Base-by-base conservation (phyloP, 192 early-diverging fungal genomes). In the Backusella australiensis region DNA sequence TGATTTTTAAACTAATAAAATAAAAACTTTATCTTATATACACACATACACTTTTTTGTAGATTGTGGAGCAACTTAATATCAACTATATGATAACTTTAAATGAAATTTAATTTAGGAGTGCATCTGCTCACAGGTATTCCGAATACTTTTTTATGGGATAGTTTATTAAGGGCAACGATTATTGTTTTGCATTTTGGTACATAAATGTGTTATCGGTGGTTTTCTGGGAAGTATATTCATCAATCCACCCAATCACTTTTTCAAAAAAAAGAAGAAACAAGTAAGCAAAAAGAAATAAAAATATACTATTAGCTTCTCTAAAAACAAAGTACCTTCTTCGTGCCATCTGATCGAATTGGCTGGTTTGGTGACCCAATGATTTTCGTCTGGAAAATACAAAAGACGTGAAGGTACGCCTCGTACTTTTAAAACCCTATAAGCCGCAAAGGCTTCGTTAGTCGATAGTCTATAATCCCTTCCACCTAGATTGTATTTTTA, bases 301-400 rank as follows among this genome's bases (percentile, higher is more conserved):
- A 32, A 32, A 32, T 32, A 34, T 38, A 21, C 2, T 44, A n/a
- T 23, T 21, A 39, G 17, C 3, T 14, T 39, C n/a, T 41, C 3
- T 21, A 26, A 26, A 26, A 39, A 15, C 2, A 1, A 36, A n/a
- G 6, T 72, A 77, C 76, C 92, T 81, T 93, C 92, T 1, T 83
- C 78, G 72, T 94, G 89, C 91, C 92, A 93, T 69, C 81, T 83
- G 66, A 95, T 83, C 70, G 89, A 89, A 79, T 95, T 95, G 34
- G 89, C 90, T 6, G 92, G 88, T 78, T 95, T 93, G 44, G 91
- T 81, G 46, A 93, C 90, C 71, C 77, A 78, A 52, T 75, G 77
- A 34, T 88, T 88, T 74, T 94, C 93, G 75, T 93, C 91, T 15
- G 89, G 89, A 78, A 96, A 96, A 72, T 93, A 92, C 41, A 96